phyloP scores from a whole-genome alignment of 805 yeast species.

The Nakazawaea ernobii region DNA sequence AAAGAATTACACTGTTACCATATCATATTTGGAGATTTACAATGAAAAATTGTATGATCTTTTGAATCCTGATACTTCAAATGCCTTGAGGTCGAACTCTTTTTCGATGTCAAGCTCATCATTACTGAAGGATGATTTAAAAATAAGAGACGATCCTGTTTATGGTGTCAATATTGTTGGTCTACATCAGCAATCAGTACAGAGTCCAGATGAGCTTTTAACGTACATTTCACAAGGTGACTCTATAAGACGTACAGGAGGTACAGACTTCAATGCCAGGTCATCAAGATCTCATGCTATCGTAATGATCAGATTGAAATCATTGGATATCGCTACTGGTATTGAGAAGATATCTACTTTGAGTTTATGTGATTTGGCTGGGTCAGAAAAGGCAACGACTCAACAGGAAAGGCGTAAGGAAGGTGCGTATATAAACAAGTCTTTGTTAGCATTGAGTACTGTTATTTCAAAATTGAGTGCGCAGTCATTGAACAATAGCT shows the following conservation, averaged over 20 bases:
- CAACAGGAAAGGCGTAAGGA: slow-evolving; percentile 82
- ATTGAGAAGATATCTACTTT: slow-evolving; percentile 48
- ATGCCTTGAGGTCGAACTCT: slow-evolving; percentile 14
- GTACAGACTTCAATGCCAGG: slow-evolving; percentile 83
- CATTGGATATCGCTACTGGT: slow-evolving; percentile 34
- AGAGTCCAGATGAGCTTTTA: slow-evolving; percentile 54
- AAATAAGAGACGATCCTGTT: slow-evolving; percentile 68
- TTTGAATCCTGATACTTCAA: slow-evolving; percentile 35
- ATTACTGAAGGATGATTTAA: slow-evolving; percentile 43
- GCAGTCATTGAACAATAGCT: slow-evolving; percentile 16
- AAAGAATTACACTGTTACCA: slow-evolving; percentile 40
- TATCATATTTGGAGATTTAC: slow-evolving; percentile 81
- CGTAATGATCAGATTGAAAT: slow-evolving; percentile 56
- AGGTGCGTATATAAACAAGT: slow-evolving; percentile 89
- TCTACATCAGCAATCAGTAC: slow-evolving; percentile 55
- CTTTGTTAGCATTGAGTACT: slow-evolving; percentile 82
- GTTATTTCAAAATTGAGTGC: slow-evolving; percentile 78
- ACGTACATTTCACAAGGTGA: slow-evolving; percentile 65
- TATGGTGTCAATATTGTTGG: slow-evolving; percentile 70
- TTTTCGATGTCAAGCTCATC: neutral
- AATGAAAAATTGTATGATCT: slow-evolving; percentile 84
- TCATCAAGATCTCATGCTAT: slow-evolving; percentile 93
- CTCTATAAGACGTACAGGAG: slow-evolving; percentile 67
- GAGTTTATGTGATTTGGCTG: slow-evolving; percentile 92
- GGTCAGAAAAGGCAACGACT: slow-evolving; percentile 84